Conservation (phyloP, 1,139 yeast genomes). For the Pneumocystis jirovecii region DNA sequence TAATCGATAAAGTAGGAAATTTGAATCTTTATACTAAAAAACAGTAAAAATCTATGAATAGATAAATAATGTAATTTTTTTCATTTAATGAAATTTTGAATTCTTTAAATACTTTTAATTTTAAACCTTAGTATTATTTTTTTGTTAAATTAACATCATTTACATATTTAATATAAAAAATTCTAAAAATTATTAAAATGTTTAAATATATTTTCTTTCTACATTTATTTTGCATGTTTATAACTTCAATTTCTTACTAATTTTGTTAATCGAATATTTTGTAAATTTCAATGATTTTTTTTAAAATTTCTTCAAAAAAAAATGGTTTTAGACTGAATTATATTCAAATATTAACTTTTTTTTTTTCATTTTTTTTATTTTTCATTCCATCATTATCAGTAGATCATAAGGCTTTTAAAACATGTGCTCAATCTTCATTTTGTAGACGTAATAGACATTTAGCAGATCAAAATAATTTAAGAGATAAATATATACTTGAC, state of each 20-base stretch:
- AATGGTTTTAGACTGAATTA: not conserved
- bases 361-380: not conserved
- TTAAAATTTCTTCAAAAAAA: not conserved
- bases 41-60: not conserved
- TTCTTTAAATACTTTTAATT: not conserved
- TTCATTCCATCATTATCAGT: conserved; percentile 30
- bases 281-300: not conserved
- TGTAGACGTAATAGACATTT: conserved; percentile 68
- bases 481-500: conserved; percentile 43
- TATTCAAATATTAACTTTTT: not conserved
- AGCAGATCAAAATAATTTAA: conserved; percentile 31
- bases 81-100: not conserved
- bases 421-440: conserved; percentile 71
- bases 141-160: not conserved
- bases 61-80: not conserved
- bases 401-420: conserved; percentile 59
- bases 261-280: not conserved
- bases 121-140: not conserved
- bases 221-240: not conserved
- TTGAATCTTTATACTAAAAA: not conserved
- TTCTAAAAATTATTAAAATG: too few species aligned
- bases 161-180: too few species aligned
- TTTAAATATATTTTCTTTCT: too few species aligned
- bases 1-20: not conserved
- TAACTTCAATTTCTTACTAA: not conserved